Percentiles rank a stretch among this genome's conserved stretches.
These are phyloP conservation scores for Jimgerdemannia flammicorona DNA, from an alignment of 192 early-diverging fungal genomes.

Conservation along the genomic window DNA sequence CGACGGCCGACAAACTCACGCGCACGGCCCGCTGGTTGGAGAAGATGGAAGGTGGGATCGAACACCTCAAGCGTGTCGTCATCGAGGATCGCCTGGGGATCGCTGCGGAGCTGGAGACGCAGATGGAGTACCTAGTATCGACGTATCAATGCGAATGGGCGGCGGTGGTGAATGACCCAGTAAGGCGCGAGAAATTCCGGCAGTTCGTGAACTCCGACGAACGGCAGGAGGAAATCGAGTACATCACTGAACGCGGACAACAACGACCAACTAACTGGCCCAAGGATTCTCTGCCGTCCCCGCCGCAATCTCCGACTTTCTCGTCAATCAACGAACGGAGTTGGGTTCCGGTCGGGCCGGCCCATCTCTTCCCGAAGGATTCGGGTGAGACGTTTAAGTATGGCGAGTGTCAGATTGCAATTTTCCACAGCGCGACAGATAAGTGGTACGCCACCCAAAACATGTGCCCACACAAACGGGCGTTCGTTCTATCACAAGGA, in stretches of 20 bases:
- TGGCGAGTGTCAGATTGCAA: conserved; percentile 63
- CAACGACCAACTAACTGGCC: conserved; percentile 60
- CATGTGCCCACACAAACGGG: conserved; percentile 75
- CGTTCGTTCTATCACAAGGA: conserved; percentile 59
- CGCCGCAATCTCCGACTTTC: conserved; percentile 3
- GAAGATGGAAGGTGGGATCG: conserved; percentile 65
- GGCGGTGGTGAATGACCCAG: conserved; percentile 56
- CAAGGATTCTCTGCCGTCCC: conserved; percentile 9
- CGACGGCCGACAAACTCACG: conserved; percentile 56
- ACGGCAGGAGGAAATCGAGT: conserved; percentile 41
- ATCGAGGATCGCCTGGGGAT: conserved; percentile 65
- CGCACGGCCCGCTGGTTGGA: conserved; percentile 69
- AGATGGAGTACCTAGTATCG: conserved; percentile 56
- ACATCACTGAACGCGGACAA: conserved; percentile 61
- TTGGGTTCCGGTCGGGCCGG: conserved; percentile 35
- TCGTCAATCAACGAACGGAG: conserved; percentile 28
- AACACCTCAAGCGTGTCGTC: conserved; percentile 55
- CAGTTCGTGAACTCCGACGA: conserved; percentile 62
- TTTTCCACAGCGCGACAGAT: conserved; percentile 39
- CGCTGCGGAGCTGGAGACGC: conserved; percentile 56
- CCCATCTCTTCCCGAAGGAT: conserved; percentile 24
- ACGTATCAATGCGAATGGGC: conserved; percentile 66
- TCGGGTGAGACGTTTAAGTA: conserved; percentile 46
- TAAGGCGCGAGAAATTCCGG: conserved; percentile 44
- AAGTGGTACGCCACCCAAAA: conserved; percentile 71